Evolutionary conservation across 2,329 filamentous ascomycete genomes (phyloP), one percentile per base, ranked within the genome.

Genomic region (Epichloe gansuensis): DNA sequence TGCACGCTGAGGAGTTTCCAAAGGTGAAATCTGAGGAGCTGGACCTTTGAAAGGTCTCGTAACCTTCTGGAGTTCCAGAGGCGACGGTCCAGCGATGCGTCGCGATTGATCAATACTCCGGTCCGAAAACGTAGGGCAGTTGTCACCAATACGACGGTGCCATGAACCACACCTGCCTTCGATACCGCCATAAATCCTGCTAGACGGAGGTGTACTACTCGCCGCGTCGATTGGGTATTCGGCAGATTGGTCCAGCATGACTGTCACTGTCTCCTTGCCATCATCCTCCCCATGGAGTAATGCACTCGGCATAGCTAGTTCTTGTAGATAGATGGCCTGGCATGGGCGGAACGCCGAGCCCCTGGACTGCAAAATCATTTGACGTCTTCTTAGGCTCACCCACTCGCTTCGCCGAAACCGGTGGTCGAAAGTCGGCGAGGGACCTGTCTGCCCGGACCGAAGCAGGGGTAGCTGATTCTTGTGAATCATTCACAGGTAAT

Each of bases 61-160:
- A 8, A 66, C 67, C 8, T 64, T 66, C 44, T 70, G 69, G 35
- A 85, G 67, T 31, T 75, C 66, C 21, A 85, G 65, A 3, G 80
- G 79, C 15, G 75, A 70, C 2, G 81, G 81, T 6, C 78, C 78
- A 12, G 76, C 72, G 64, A 76, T 75, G 58, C 76, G 78, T 53
- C 77, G 72, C 21, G 70, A 70, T 41, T 69, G 70, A 5, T 61
- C 64, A 51, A 67, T 65, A 59, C 71, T 72, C 54, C 79, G 72
- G 38, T 72, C 71, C 1, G 81, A 82, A 59, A 85, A 85, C 2
- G 76, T 74, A 23, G 77, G 78, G 52, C 76, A 76, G 23, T 75
- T 69, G 45, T 83, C 77, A 25, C 81, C 81, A 47, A 83, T 67
- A 2, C 80, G 76, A 38, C 69, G 72, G 61, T 83, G 78, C 73